phyloP scores from a whole-genome alignment of 257 asterid genomes.

The Ilex aquifolium region DNA sequence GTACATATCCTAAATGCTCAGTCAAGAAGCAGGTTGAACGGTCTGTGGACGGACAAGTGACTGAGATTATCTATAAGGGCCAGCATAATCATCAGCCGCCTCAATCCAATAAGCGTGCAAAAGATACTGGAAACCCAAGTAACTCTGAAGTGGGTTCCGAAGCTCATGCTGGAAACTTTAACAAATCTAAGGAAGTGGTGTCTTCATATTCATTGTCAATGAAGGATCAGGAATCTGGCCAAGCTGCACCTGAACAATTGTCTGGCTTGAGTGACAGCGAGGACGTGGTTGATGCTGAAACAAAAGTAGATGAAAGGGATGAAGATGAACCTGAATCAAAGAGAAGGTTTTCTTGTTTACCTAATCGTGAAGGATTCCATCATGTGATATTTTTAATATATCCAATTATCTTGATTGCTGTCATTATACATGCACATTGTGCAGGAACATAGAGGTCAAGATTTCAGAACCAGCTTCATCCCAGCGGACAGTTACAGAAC shows the following conservation, averaged over 20 bases:
- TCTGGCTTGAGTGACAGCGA: conserved; percentile 77
- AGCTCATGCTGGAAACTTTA: conserved; percentile 30
- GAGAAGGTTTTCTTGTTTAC: conserved; percentile 47
- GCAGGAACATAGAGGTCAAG: conserved; percentile 58
- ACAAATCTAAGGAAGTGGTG: conserved; percentile 29
- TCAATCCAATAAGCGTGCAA: conserved; percentile 41
- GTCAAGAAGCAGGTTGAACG: conserved; percentile 72
- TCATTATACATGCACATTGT: neutral
- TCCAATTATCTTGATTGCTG: no score
- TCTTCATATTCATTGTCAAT: conserved; percentile 17
- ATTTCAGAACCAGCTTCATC: conserved; percentile 51
- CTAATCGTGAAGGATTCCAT: neutral
- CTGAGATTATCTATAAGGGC: conserved; percentile 56
- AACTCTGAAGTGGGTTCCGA: conserved; percentile 36
- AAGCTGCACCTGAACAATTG: conserved; percentile 48
- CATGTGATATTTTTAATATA: no score
- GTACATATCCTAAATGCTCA: conserved; percentile 59
- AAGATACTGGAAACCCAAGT: conserved; percentile 29
- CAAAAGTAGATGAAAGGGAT: conserved; percentile 42
- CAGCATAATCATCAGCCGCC: conserved; percentile 69
- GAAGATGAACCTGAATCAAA: conserved; percentile 75
- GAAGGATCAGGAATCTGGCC: conserved; percentile 64
- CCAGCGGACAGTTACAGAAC: conserved; percentile 85
- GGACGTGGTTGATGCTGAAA: conserved; percentile 46
- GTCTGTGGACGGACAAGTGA: conserved; percentile 46